Conservation (phyloP, 1,284 basidiomycete species). For the Tilletiaria anomala region DNA sequence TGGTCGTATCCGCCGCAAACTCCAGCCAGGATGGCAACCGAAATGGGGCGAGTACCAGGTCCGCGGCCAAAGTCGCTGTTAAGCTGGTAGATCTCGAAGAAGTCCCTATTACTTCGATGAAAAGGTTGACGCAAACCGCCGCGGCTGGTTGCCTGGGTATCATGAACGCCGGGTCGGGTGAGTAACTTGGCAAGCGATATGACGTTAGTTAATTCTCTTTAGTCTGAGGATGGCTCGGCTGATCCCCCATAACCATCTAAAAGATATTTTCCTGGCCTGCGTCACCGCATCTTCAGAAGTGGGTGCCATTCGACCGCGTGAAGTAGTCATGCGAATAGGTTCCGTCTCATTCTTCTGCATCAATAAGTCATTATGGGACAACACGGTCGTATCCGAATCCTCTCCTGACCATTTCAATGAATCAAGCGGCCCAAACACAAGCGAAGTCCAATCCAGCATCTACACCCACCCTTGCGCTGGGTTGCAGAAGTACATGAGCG, state of each 20-base stretch:
- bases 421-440: conserved; percentile 7
- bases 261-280: conserved; percentile 29
- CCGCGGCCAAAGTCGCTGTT: conserved; percentile 13
- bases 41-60: background rate
- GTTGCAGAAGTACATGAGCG: conserved; percentile 77
- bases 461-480: conserved; percentile 81
- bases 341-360: conserved; percentile 31
- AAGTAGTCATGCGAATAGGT: conserved; percentile 18
- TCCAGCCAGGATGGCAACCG: background rate
- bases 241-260: too few species aligned
- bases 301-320: conserved; percentile 16
- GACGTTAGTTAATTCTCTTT: too few species aligned
- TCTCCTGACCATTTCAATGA: conserved; percentile 8
- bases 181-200: background rate
- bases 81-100: conserved; percentile 15
- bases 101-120: conserved; percentile 7
- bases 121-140: conserved; percentile 9
- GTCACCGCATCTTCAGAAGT: conserved; percentile 19
- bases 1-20: too few species aligned
- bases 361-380: conserved; percentile 24
- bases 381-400: conserved; percentile 13
- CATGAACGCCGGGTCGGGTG: conserved; percentile 24
- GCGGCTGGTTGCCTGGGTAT: conserved; percentile 24
- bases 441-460: conserved; percentile 12
- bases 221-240: too few species aligned